Evolutionary conservation across 352 stramenopile genomes (phyloP).

Genomic region (Peronosclerospora sorghi): DNA sequence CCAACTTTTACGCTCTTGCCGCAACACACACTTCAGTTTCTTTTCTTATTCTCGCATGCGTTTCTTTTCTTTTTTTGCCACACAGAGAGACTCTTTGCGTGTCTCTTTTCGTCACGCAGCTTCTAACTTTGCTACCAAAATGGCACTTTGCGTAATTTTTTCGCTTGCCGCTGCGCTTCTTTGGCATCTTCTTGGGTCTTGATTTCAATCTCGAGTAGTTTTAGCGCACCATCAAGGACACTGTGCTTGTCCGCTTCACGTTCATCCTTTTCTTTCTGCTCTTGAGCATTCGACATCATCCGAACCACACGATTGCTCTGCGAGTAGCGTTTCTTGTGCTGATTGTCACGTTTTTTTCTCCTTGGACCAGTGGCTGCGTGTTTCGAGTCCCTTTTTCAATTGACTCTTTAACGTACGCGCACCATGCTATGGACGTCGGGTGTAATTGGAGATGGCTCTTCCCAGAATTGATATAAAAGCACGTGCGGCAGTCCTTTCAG

Average conservation of each 20-base stretch:
- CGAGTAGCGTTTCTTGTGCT: conserved; percentile 33
- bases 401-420: conserved; percentile 37
- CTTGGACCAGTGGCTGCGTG: conserved; percentile 16
- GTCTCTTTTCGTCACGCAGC: conserved; percentile 52
- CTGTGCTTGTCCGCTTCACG: conserved; percentile 42
- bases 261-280: conserved; percentile 44
- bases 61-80: conserved; percentile 58
- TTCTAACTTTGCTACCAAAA: conserved; percentile 53
- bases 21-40: conserved; percentile 48
- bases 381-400: conserved; percentile 36
- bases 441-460: conserved; percentile 57
- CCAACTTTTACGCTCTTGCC: conserved; percentile 54
- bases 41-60: conserved; percentile 61
- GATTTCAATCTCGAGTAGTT: conserved; percentile 66
- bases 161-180: conserved; percentile 47
- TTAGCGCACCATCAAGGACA: conserved; percentile 52
- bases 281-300: conserved; percentile 32
- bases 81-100: conserved; percentile 40
- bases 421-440: conserved; percentile 50
- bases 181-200: conserved; percentile 70
- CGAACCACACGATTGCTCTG: conserved; percentile 27
- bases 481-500: conserved; percentile 62
- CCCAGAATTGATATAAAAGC: conserved; percentile 74
- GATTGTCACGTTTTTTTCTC: conserved; percentile 33
- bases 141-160: conserved; percentile 59